A percentile compares a stretch with the other conserved stretches of the same genome.
Conservation (phyloP, 768 basidiomycete genomes). For the Podaxis sp. region DNA sequence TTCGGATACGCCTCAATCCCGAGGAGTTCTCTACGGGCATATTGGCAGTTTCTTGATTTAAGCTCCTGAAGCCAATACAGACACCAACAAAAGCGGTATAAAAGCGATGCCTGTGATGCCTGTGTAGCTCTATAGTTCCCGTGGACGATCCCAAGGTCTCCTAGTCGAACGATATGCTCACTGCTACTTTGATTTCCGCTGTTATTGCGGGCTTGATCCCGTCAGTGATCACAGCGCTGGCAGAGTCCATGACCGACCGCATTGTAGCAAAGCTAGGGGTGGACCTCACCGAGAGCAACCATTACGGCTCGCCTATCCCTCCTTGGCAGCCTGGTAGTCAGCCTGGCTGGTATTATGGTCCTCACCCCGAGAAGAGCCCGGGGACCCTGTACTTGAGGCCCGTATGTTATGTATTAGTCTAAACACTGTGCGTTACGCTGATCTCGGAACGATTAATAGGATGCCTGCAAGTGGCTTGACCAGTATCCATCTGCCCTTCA, state of each 20-base stretch:
- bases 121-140: background rate
- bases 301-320: slow-evolving; percentile 33
- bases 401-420: slow-evolving; percentile 15
- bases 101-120: background rate
- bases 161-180: background rate
- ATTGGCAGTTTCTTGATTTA: background rate
- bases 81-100: slow-evolving; percentile 1
- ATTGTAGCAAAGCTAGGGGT: slow-evolving; percentile 13
- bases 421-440: background rate
- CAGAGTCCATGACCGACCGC: background rate
- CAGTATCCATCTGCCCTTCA: background rate
- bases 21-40: background rate
- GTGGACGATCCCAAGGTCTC: background rate
- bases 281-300: slow-evolving; percentile 26
- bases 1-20: background rate
- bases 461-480: slow-evolving; percentile 25
- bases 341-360: slow-evolving; percentile 43
- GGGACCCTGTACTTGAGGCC: slow-evolving; percentile 25
- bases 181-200: background rate
- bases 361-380: slow-evolving; percentile 21
- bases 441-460: slow-evolving; percentile 15
- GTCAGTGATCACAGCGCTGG: background rate
- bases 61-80: background rate
- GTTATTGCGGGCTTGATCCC: slow-evolving; percentile 1
- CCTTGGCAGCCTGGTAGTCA: slow-evolving; percentile 29